Conservation (phyloP, 768 basidiomycete species). For the Mycena polygramma region DNA sequence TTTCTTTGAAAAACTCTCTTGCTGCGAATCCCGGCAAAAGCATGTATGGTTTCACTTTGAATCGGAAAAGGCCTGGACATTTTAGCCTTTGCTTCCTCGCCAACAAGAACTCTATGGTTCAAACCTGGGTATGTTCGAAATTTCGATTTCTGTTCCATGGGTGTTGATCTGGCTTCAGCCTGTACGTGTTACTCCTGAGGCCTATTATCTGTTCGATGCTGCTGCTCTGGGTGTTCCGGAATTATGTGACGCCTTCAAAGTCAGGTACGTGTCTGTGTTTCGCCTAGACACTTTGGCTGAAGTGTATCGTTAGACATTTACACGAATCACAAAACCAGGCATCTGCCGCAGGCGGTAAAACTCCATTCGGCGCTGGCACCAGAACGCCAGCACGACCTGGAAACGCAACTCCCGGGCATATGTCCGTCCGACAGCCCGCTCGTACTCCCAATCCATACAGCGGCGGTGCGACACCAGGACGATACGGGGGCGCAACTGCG, state of each 20-base stretch:
- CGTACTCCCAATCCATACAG: slow-evolving; percentile 88
- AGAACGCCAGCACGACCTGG: slow-evolving; percentile 84
- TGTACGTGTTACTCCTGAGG: slow-evolving; percentile 88
- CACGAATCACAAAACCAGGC: slow-evolving; percentile 77
- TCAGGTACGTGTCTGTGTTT: slow-evolving; percentile 60
- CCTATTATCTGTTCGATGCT: slow-evolving; percentile 91
- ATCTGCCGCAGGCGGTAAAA: slow-evolving; percentile 74
- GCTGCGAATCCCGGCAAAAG: slow-evolving; percentile 95
- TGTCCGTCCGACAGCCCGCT: slow-evolving; percentile 79
- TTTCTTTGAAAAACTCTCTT: slow-evolving; percentile 90
- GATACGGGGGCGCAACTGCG: slow-evolving; percentile 50
- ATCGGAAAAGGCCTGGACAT: slow-evolving; percentile 91
- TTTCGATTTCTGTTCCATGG: slow-evolving; percentile 9
- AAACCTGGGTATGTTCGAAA: slow-evolving; percentile 79
- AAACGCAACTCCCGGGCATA: slow-evolving; percentile 83
- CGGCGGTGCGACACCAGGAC: slow-evolving; percentile 51
- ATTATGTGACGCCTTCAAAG: slow-evolving; percentile 97
- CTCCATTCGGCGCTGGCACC: slow-evolving; percentile 81
- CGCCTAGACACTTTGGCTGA: slow-evolving; percentile 8
- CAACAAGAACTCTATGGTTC: slow-evolving; percentile 90
- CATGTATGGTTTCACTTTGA: slow-evolving; percentile 95
- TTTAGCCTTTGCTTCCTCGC: slow-evolving; percentile 95
- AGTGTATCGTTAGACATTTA: slow-evolving; percentile 66
- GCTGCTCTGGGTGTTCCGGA: slow-evolving; percentile 93
- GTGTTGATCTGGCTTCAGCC: slow-evolving; percentile 63